These are phyloP conservation scores for Ulmus americana DNA, from an alignment of 331 rosid genomes.

Conservation along the genomic window DNA sequence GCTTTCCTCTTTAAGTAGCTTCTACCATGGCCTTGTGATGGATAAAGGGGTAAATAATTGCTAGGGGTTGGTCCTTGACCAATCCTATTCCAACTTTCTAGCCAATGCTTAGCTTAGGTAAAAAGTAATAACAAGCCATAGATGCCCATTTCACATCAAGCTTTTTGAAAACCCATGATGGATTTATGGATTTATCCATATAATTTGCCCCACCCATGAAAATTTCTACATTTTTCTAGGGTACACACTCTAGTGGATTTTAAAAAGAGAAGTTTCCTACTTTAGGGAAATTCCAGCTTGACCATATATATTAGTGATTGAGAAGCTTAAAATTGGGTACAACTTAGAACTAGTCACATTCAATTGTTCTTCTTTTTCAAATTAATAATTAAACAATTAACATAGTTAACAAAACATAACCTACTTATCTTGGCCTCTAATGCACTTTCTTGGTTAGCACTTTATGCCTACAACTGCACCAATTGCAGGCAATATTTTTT, in stretches of 20 bases:
- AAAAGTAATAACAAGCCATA: constrained; percentile 1
- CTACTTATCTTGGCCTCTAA: neutral
- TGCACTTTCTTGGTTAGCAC: constrained; percentile 10
- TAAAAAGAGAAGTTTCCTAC: neutral
- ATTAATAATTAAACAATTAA: neutral
- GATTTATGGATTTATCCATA: neutral
- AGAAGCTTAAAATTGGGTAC: neutral
- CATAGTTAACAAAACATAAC: neutral
- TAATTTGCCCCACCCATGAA: neutral
- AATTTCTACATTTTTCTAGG: neutral
- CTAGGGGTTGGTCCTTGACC: constrained; percentile 1
- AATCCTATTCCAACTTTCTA: neutral
- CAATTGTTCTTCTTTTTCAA: neutral
- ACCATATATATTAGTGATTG: neutral
- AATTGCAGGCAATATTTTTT: neutral
- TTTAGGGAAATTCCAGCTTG: neutral
- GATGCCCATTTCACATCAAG: neutral
- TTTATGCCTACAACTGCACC: neutral
- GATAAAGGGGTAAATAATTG: neutral
- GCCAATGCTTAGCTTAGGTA: neutral
- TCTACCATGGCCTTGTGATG: neutral
- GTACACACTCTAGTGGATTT: neutral
- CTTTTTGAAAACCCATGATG: neutral
- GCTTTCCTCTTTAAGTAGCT: neutral
- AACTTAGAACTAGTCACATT: constrained; percentile 2